Evolutionary conservation across 805 yeast species (phyloP), one percentile per base, ranked within the genome.

Genomic region (Saturnispora quitensis): DNA sequence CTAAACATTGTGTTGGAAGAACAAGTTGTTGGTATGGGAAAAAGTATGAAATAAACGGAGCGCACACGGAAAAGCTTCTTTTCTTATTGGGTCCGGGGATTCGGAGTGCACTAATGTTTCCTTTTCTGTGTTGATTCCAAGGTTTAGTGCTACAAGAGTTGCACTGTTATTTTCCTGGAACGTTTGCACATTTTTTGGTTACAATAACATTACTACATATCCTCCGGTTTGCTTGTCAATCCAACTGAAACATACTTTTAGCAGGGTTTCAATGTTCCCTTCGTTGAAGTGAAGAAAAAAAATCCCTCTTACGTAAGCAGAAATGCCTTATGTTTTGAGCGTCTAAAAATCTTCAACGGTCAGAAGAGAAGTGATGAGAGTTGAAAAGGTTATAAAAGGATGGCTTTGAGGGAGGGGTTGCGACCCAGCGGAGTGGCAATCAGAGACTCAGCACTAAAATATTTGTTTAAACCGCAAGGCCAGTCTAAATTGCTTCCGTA

Each of bases 1-100:
- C 68, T 65, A 42, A 65, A 60, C 68, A 63, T 64, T 44, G 36
- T 51, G 18, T 17, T 49, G 28, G 28, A 43, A 33, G 34, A 43
- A 27, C 36, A 43, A 44, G 35, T 24, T 9, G 36, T 49, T 13
- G 43, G 8, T 24, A 24, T 5, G 20, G 44, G 44, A 18, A 18
- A 43, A 35, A 9, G 33, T 20, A 10, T n/a, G 33, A 40, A 17
- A 43, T 10, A 35, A 27, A 42, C 55, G 55, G 55, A 52, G 53
- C 57, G 38, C 55, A 50, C 54, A 43, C 57, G 57, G 57, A 50
- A 55, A 50, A 50, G 55, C 33, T 45, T 36, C 22, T 31, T 45
- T 31, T 33, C 27, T 18, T 22, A 28, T 20, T n/a, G 36, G 35
- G 15, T 25, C 44, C 51, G 51, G 51, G 17, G 28, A 49, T 24